Evolutionary conservation across 139 green algal species (phyloP), one percentile per base, ranked within the genome.

Genomic region (Auxenochlorella protothecoides): DNA sequence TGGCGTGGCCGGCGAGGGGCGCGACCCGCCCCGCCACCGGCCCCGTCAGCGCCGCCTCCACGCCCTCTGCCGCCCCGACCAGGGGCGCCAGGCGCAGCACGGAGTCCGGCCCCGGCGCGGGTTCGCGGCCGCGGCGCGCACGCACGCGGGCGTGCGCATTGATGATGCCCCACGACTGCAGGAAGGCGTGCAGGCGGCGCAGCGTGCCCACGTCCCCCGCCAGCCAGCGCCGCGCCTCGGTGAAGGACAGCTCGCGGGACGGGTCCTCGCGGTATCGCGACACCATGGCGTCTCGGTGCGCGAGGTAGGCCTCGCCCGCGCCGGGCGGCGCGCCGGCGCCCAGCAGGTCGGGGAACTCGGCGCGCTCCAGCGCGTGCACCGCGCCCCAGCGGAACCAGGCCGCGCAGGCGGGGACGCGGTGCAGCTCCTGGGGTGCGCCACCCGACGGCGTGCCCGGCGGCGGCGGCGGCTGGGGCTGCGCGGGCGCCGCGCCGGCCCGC

Each of bases 101-200:
- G 62, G 27, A 55, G 27, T 59, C 59, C 9, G 62, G 27, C 12
- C 68, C 60, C 53, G 53, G 65, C 56, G 27, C 27, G 27, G 27
- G 27, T 0, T 44, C 27, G 27, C 27, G 27, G 27, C 27, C 27
- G 27, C 27, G 27, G 27, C 27, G 27, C 27, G 27, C 27, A 44
- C 27, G 27, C 27, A 44, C 27, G 27, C 27, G 27, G 0, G 27
- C 27, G 27, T 44, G 27, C 27, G 27, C 27, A 78, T 97, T 97
- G 81, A 97, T 96, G 61, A 97, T 75, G 55, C 91, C 89, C 91
- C 91, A 96, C 53, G 77, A 69, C 55, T 91, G 78, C 59, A 97
- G 75, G 68, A 96, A 96, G 3, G 78, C 65, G 75, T 80, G 96
- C 2, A 97, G 61, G 15, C 85, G 84, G 59, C 83, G 81, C 9